Evolutionary conservation across 176 grass and related monocot species (phyloP), one percentile per base, ranked within the genome.

Genomic region (Avena sativa): DNA sequence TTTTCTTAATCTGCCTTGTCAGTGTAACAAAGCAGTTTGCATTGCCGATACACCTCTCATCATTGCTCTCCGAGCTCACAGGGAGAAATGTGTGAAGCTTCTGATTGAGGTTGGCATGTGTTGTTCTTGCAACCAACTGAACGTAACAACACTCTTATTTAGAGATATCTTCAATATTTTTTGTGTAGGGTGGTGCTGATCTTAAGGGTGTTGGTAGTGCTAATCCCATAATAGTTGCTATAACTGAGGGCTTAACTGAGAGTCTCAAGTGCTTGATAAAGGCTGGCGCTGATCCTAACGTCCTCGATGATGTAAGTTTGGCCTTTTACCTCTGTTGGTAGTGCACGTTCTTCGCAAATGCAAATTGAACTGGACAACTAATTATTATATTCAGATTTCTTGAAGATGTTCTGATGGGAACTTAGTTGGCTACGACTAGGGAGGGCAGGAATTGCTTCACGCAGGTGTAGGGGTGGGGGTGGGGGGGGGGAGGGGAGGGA

Each of bases 131-230:
- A 62, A 63, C 28, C 48, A 64, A 74, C 4, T 74, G n/a, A 56
- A 80, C 48, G 12, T 69, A 52, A 53, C 68, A 47, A 9, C 47
- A 67, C 19, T 23, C 47, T 77, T 68, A 88, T 88, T 55, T 59
- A 32, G 25, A 81, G 30, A 47, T 5, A 36, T 76, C 12, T 59
- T 16, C 25, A n/a, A 81, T 2, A 46, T 81, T 82, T 82, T 57
- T 1, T 86, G 1, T 86, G 69, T 82, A 90, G 83, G 88, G 78
- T 78, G 88, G 88, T 68, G 88, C 88, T 71, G 78, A 82, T 77
- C 61, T 90, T 36, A 90, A 90, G 13, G 83, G 60, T 78, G 51
- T 81, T 82, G 74, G 68, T 46, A 56, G 48, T 20, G 36, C 47
- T 77, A 59, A 50, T 34, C 87, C 86, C 51, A n/a, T 88, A 59